A percentile compares a stretch with the other conserved stretches of the same genome.
Conservation (phyloP, 83 land plant genomes). For the Thuja plicata region DNA sequence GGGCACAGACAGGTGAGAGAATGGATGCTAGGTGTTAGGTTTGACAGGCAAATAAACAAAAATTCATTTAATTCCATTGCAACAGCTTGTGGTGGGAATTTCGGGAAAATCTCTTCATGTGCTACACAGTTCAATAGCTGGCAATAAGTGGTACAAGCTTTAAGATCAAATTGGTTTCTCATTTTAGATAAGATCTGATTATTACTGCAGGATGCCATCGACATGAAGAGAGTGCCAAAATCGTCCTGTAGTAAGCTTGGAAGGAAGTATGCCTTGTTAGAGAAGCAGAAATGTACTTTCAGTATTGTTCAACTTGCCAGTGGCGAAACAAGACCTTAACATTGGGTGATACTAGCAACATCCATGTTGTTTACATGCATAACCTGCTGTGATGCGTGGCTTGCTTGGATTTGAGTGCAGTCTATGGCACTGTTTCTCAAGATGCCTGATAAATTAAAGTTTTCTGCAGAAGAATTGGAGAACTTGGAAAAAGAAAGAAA, state of each 20-base stretch:
- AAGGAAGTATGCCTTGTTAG: constrained; percentile 49
- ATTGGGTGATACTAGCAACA: constrained; percentile 41
- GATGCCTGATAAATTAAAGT: constrained; percentile 39
- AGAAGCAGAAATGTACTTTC: constrained; percentile 56
- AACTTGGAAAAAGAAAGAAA: constrained; percentile 44
- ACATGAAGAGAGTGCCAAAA: background rate
- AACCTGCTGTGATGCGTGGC: constrained; percentile 47
- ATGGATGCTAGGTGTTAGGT: background rate
- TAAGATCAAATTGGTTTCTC: background rate
- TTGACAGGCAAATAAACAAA: constrained; percentile 8
- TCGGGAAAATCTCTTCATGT: background rate
- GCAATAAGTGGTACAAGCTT: background rate
- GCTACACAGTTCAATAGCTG: background rate
- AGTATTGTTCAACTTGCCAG: constrained; percentile 38
- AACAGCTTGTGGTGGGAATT: background rate
- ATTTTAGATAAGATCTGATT: background rate
- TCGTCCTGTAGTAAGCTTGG: constrained; percentile 41
- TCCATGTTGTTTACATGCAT: constrained; percentile 54
- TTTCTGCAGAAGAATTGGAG: constrained; percentile 34
- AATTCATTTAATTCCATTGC: background rate
- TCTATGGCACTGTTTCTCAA: constrained; percentile 37
- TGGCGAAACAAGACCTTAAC: constrained; percentile 56
- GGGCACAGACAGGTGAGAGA: background rate
- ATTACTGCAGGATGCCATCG: background rate
- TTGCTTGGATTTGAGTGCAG: constrained; percentile 44